Conservation (phyloP, 805 yeast genomes). For the Suhomyces sp. region DNA sequence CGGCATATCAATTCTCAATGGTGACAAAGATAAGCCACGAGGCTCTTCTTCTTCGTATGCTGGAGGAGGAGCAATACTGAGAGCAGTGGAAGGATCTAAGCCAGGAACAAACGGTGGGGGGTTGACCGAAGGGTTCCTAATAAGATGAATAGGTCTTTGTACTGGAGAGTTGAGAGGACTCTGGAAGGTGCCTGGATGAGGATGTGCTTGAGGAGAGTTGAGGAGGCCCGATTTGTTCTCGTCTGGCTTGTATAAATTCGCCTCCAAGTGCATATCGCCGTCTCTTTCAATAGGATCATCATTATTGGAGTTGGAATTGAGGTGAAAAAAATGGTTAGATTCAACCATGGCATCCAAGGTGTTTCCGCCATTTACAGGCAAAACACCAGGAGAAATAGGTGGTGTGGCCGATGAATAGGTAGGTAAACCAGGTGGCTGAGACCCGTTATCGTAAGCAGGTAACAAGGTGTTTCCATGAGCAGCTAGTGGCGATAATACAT, state of each 20-base stretch:
- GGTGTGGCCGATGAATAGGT: slow-evolving; percentile 36
- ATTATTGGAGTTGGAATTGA: slow-evolving; percentile 21
- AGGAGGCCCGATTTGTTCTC: slow-evolving; percentile 16
- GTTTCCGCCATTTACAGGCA: slow-evolving; percentile 35
- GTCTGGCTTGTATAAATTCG: slow-evolving; percentile 56
- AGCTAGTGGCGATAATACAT: slow-evolving; percentile 70
- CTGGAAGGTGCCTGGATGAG: slow-evolving; percentile 37
- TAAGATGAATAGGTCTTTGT: slow-evolving; percentile 50
- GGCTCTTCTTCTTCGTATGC: slow-evolving; percentile 25
- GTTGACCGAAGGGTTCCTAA: slow-evolving; percentile 53
- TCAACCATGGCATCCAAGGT: slow-evolving; percentile 18
- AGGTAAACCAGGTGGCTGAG: slow-evolving; percentile 15
- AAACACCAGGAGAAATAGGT: slow-evolving; percentile 54
- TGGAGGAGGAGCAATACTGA: slow-evolving; percentile 24
- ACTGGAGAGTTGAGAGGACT: slow-evolving; percentile 43
- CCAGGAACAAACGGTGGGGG: slow-evolving; percentile 60
- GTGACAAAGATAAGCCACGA: slow-evolving; percentile 15
- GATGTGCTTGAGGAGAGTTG: slow-evolving; percentile 64
- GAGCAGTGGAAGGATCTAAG: slow-evolving; percentile 14
- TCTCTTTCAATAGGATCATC: slow-evolving; percentile 38
- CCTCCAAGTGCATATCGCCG: slow-evolving; percentile 38
- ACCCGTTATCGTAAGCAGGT: slow-evolving; percentile 60
- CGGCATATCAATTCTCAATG: slow-evolving; percentile 18
- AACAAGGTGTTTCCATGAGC: slow-evolving; percentile 76
- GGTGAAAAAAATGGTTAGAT: slow-evolving; percentile 23